Conservation (phyloP, 176 grass and related monocot species). For the Raddia distichophylla region DNA sequence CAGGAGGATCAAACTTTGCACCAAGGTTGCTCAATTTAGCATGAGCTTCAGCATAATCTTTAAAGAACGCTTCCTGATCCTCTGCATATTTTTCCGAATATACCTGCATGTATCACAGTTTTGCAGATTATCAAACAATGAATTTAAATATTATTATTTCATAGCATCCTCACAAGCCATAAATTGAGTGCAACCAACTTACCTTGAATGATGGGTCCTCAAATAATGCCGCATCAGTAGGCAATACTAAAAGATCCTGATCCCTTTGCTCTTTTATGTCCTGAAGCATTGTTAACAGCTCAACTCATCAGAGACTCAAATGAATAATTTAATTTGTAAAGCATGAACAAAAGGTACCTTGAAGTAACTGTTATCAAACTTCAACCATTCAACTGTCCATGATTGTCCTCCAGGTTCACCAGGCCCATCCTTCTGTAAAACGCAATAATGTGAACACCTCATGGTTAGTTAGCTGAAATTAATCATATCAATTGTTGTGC, state of each 20-base stretch:
- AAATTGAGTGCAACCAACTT: slow-evolving; percentile 23
- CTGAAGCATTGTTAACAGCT: slow-evolving; percentile 48
- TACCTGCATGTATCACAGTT: slow-evolving; percentile 48
- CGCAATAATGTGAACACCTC: background rate
- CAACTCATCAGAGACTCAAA: slow-evolving; percentile 10
- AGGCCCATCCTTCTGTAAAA: slow-evolving; percentile 86
- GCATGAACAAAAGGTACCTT: slow-evolving; percentile 46
- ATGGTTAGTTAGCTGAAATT: background rate
- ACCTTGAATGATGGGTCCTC: slow-evolving; percentile 92
- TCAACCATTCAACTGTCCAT: slow-evolving; percentile 94
- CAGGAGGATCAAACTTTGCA: slow-evolving; percentile 87
- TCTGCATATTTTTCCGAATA: slow-evolving; percentile 85
- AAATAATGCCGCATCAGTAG: slow-evolving; percentile 88
- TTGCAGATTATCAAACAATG: slow-evolving; percentile 12
- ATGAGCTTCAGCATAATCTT: slow-evolving; percentile 95
- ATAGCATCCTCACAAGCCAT: background rate
- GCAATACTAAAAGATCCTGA: slow-evolving; percentile 82
- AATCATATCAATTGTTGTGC: background rate
- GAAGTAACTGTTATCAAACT: slow-evolving; percentile 97
- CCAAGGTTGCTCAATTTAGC: slow-evolving; percentile 93
- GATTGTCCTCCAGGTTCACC: slow-evolving; percentile 97
- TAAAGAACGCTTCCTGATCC: slow-evolving; percentile 82
- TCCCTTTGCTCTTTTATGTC: slow-evolving; percentile 87
- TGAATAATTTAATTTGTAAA: slow-evolving; percentile 29
- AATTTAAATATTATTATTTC: slow-evolving; percentile 1